Conservation (phyloP, 768 basidiomycete species). For the Tulasnella sp. region DNA sequence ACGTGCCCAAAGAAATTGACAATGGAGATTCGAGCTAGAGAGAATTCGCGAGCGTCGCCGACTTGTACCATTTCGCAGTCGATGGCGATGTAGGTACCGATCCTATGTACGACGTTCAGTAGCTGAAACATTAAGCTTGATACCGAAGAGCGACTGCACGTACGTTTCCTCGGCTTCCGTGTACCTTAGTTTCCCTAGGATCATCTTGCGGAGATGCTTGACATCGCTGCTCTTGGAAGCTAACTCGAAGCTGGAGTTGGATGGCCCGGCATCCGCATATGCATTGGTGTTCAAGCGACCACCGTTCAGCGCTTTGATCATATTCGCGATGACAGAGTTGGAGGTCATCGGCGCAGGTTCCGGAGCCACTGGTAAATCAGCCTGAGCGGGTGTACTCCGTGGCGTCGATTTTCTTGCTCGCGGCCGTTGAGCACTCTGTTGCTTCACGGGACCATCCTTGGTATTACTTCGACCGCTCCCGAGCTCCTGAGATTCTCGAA, state of each 20-base stretch:
- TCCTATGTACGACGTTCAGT: slow-evolving; percentile 27
- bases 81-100: slow-evolving; percentile 66
- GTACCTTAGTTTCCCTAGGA: slow-evolving; percentile 36
- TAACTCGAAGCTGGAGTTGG: slow-evolving; percentile 16
- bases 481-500: slow-evolving; percentile 14
- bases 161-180: slow-evolving; percentile 31
- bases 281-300: background rate
- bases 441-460: slow-evolving; percentile 18
- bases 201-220: slow-evolving; percentile 38
- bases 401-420: slow-evolving; percentile 17
- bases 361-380: background rate
- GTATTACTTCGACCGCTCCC: slow-evolving; percentile 10
- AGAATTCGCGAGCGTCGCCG: slow-evolving; percentile 68
- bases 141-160: background rate
- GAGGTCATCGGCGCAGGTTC: background rate
- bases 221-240: slow-evolving; percentile 40
- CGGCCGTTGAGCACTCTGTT: slow-evolving; percentile 23
- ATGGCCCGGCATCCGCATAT: background rate
- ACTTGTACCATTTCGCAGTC: slow-evolving; percentile 99
- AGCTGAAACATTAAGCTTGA: background rate
- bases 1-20: slow-evolving; percentile 82
- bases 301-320: background rate
- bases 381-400: slow-evolving; percentile 19
- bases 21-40: slow-evolving; percentile 76
- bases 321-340: background rate